Base-by-base conservation (phyloP, 1,139 yeast species). In the Yamadazyma dushanensis region DNA sequence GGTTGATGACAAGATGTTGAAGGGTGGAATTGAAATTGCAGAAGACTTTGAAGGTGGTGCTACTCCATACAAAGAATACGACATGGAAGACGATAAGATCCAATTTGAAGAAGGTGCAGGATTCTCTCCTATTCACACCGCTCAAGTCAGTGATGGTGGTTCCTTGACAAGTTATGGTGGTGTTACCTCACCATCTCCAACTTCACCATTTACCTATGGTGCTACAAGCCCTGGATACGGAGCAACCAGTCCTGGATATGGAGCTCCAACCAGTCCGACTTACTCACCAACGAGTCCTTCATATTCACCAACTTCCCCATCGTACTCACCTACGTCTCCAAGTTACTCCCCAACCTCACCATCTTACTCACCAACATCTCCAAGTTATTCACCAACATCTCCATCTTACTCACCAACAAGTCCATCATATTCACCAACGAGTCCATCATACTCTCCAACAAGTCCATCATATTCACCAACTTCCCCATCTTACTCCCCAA, bases 91-190 rank as follows among this genome's bases (percentile, higher is more conserved):
- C 54, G 82, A 83, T 38, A 78, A 80, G 51, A 75, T 81, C 53
- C 87, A 83, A 50, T 77, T 78, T 50, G 94, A 83, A 54, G 89
- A 83, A 49, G 89, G 86, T 47, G 87, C 88, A 37, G 89, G 89
- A 47, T 94, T 94, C 72, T 92, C 98, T 31, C 98, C 98, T 38
- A 73, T 90, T 57, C 95, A 84, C 40, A 88, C 90, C 37, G 84
- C 96, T 15, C 94, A 95, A 49, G 77, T 80, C 38, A 73, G 80
- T 23, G 95, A 86, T 34, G 69, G 80, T 34, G 98, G 98, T 46
- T 96, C 97, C 3, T 84, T 90, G 54, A 88, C 97, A 6, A 95
- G 90, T 43, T 92, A 92, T 56, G 76, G 76, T 42, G 95, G 95
- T 41, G 83, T 84, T 26, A 66, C 78, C 1, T 61, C 73, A 28